Evolutionary conservation across 2,329 filamentous ascomycete species (phyloP), one percentile per base, ranked within the genome.

Genomic region (Exophiala calicioides): DNA sequence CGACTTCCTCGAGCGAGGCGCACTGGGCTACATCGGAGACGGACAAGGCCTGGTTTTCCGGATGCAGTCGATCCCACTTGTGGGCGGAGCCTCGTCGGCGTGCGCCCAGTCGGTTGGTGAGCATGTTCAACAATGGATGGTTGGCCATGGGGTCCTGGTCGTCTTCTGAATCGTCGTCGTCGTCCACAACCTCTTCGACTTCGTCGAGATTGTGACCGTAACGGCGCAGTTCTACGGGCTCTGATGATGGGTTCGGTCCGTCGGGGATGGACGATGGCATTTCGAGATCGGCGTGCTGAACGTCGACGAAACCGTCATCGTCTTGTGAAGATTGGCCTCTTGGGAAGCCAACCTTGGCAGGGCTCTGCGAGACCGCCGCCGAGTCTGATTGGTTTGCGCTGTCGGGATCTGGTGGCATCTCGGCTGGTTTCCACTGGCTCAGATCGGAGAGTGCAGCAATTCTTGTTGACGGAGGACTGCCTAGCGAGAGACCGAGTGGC

Each of bases 21-120:
- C 80, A 83, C 56, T 78, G 68, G 15, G 76, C 72, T 9, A 74
- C 65, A 53, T 76, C 68, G 9, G 70, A 70, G 34, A 66, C 54
- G 30, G 80, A 87, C 39, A 96, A 76, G 20, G 86, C 79, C 41
- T 87, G 81, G n/a, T 86, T 78, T 60, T 86, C 85, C 19, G 88
- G 82, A 60, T 87, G 79, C 60, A 88, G 79, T 39, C 79, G 74
- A 59, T 84, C 82, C 49, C 56, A 59, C 43, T 56, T 56, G 32
- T 57, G 53, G 8, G 52, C 47, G 5, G 56, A 56, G 9, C 56
- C 56, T 21, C 55, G 53, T 43, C 57, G 37, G 19, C 56, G 49
- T 21, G 49, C 49, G 24, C 53, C 54, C 39, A 59, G 38, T 13
- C 57, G 49, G n/a, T 56, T 56, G 19, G 53, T 57, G 10, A 59